phyloP scores from a whole-genome alignment of 78 protist genomes.

The Dictyostelium capitatum region DNA sequence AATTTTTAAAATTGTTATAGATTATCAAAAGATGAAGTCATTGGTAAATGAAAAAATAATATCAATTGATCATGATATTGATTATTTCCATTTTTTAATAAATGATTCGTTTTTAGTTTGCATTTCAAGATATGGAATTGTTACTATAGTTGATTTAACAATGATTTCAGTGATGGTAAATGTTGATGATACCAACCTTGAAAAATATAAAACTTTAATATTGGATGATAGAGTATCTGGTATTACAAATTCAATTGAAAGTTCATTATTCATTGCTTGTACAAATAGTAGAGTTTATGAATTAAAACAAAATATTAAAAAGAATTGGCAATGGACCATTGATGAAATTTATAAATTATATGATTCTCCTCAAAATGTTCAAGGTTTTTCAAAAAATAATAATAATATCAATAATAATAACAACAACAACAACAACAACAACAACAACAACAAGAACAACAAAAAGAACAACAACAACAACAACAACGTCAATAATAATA shows the following conservation, averaged over 20 bases:
- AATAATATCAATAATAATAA: not conserved
- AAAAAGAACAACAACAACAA: not conserved
- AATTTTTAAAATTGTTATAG: not conserved
- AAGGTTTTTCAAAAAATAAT: constrained; percentile 1
- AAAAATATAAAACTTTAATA: not conserved
- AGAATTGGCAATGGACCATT: constrained; percentile 40
- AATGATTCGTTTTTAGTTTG: constrained; percentile 39
- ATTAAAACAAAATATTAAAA: constrained; percentile 37
- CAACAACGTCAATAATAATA: not conserved
- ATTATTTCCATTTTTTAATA: constrained; percentile 32
- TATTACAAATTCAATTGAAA: constrained; percentile 17
- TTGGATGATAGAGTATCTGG: not conserved
- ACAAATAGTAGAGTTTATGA: constrained; percentile 19
- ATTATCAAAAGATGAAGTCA: not conserved
- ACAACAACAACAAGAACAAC: not conserved
- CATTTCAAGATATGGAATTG: constrained; percentile 21
- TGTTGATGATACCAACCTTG: too few species aligned
- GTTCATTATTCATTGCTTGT: constrained; percentile 16
- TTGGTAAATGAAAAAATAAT: constrained; percentile 8
- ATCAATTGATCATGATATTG: constrained; percentile 23
- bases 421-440: too few species aligned
- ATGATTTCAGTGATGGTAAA: not conserved
- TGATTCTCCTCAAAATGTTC: not conserved
- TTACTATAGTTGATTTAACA: constrained; percentile 33
- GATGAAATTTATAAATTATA: constrained; percentile 44